phyloP scores from a whole-genome alignment of 2,329 filamentous ascomycete genomes.

The Delphinella strobiligena region DNA sequence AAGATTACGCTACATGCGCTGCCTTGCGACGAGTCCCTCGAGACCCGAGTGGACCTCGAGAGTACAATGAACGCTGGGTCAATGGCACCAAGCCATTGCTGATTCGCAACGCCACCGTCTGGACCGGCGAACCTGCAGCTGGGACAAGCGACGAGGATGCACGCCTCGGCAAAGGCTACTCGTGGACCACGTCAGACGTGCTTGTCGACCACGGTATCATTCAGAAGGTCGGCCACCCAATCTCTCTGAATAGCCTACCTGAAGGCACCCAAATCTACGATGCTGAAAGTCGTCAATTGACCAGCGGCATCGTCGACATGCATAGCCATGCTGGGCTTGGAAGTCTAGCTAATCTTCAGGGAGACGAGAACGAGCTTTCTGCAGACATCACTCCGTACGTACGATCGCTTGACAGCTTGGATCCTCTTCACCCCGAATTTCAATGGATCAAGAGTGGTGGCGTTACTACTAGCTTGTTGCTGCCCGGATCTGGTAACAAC shows the following conservation, averaged over 20 bases:
- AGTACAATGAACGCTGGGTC: slow-evolving; percentile 49
- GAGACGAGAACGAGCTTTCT: slow-evolving; percentile 54
- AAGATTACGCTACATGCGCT: slow-evolving; percentile 44
- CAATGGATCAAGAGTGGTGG: slow-evolving; percentile 60
- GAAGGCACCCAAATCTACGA: slow-evolving; percentile 42
- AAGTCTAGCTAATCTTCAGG: slow-evolving; percentile 42
- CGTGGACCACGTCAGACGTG: slow-evolving; percentile 50
- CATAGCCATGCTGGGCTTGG: slow-evolving; percentile 54
- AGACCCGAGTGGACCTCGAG: slow-evolving; percentile 44
- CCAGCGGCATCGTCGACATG: slow-evolving; percentile 59
- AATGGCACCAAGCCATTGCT: slow-evolving; percentile 48
- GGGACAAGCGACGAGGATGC: slow-evolving; percentile 44
- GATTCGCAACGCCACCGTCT: slow-evolving; percentile 55
- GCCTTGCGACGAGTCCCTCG: slow-evolving; percentile 42
- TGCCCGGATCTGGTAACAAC: slow-evolving; percentile 61
- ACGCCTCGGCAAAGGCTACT: slow-evolving; percentile 45
- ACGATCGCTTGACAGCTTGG: slow-evolving; percentile 52
- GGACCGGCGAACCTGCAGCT: slow-evolving; percentile 48
- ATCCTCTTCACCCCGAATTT: slow-evolving; percentile 52
- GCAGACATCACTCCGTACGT: slow-evolving; percentile 56
- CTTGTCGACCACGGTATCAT: slow-evolving; percentile 51
- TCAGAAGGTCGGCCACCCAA: slow-evolving; percentile 36
- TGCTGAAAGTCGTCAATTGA: slow-evolving; percentile 49
- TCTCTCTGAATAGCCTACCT: slow-evolving; percentile 32
- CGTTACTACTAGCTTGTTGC: slow-evolving; percentile 55